A percentile compares a stretch with the other conserved stretches of the same genome.
phyloP scores from a whole-genome alignment of 148 eudicot species.

The Cornus controversa region DNA sequence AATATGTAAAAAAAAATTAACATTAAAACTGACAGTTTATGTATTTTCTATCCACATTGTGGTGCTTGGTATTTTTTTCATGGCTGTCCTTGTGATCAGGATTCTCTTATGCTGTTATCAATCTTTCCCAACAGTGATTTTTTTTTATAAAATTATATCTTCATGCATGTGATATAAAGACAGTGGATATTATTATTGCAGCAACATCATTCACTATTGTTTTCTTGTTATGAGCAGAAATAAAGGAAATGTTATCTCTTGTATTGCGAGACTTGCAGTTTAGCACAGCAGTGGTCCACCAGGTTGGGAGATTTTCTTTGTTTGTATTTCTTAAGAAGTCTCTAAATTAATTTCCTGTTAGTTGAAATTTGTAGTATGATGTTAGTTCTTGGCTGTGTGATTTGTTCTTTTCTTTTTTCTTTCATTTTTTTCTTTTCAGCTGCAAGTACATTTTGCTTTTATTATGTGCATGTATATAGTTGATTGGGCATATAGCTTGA shows the following conservation, averaged over 20 bases:
- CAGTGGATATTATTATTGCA: not conserved
- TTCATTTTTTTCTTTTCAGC: too few species aligned
- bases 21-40: not conserved
- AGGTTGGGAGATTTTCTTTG: slow-evolving; percentile 42
- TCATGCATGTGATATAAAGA: not conserved
- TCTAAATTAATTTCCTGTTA: not conserved
- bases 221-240: slow-evolving; percentile 55
- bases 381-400: too few species aligned
- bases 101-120: not conserved
- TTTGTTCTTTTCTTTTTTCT: too few species aligned
- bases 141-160: not conserved
- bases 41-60: not conserved
- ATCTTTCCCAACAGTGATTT: not conserved
- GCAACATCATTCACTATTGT: slow-evolving; percentile 9
- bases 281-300: slow-evolving; percentile 86
- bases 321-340: not conserved
- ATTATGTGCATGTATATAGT: too few species aligned
- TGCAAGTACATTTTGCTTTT: not conserved
- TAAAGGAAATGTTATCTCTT: slow-evolving; percentile 77
- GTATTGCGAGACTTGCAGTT: slow-evolving; percentile 76
- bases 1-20: not conserved
- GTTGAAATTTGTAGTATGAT: too few species aligned
- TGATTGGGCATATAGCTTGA: too few species aligned
- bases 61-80: not conserved
- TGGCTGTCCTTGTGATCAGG: not conserved